Evolutionary conservation across 148 eudicot species (phyloP).

Genomic region (Rhododendron vialii): DNA sequence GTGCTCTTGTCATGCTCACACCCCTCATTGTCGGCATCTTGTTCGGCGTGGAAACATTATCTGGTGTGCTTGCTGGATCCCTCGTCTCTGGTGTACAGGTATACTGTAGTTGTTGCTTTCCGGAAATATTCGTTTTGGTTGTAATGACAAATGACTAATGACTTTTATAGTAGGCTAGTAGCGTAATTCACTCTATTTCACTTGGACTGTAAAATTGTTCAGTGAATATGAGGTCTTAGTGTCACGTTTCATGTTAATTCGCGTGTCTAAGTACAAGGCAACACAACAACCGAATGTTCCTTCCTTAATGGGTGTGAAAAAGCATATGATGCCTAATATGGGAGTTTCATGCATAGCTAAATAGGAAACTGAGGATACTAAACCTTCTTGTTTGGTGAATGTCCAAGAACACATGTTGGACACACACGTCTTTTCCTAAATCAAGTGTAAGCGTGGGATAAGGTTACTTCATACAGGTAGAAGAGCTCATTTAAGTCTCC

Average conservation of each 20-base stretch:
- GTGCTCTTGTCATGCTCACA: conserved; percentile 91
- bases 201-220: not conserved
- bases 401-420: not conserved
- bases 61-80: conserved; percentile 91
- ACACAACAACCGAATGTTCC: not conserved
- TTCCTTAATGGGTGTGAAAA: not conserved
- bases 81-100: conserved; percentile 96
- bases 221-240: not conserved
- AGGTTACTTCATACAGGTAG: not conserved
- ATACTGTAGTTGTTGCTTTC: not conserved
- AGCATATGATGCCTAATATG: not conserved
- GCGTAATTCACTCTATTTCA: not conserved
- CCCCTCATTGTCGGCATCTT: conserved; percentile 81
- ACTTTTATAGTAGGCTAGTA: not conserved
- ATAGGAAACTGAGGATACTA: not conserved
- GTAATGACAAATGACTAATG: not conserved
- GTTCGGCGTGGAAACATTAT: conserved; percentile 84
- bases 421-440: not conserved
- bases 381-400: not conserved
- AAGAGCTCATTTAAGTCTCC: not conserved
- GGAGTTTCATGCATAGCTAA: not conserved
- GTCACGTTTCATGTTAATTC: not conserved
- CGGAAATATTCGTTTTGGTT: not conserved
- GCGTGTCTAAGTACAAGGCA: not conserved
- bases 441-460: not conserved